These are phyloP conservation scores for Verticillium zaregamsianum DNA, from an alignment of 2,329 filamentous ascomycete genomes.

Conservation along the genomic window DNA sequence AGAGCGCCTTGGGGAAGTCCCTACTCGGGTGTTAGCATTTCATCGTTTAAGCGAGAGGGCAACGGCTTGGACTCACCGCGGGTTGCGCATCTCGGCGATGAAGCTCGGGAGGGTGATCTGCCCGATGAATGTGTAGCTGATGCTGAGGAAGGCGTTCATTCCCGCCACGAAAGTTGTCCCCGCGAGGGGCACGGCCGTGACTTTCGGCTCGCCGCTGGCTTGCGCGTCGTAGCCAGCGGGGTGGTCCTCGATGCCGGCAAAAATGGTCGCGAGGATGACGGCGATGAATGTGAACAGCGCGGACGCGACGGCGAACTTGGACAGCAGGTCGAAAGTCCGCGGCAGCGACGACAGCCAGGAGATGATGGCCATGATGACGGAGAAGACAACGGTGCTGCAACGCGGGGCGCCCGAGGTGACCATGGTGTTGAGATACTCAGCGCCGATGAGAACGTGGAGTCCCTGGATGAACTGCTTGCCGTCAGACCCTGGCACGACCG, in stretches of 20 bases:
- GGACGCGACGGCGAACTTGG: conserved; percentile 73
- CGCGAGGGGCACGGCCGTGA: conserved; percentile 61
- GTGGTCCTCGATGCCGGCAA: conserved; percentile 70
- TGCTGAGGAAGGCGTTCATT: conserved; percentile 89
- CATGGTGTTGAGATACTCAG: conserved; percentile 89
- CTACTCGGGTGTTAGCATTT: conserved; percentile 25
- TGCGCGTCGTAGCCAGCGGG: conserved; percentile 57
- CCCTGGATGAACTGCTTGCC: conserved; percentile 41
- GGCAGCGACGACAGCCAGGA: conserved; percentile 79
- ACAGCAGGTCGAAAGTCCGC: conserved; percentile 76
- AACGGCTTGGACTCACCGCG: conserved; percentile 28
- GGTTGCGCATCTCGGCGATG: conserved; percentile 86
- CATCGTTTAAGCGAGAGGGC: neutral
- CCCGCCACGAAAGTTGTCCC: conserved; percentile 77
- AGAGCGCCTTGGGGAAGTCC: conserved; percentile 91
- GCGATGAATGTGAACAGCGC: conserved; percentile 89
- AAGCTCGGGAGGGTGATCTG: conserved; percentile 93
- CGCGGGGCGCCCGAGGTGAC: conserved; percentile 59
- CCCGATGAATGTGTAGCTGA: conserved; percentile 93
- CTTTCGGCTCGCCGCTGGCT: conserved; percentile 57
- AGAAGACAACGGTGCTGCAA: conserved; percentile 76
- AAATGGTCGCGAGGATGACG: conserved; percentile 78
- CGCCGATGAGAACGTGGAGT: conserved; percentile 77
- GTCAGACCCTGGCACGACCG: neutral
- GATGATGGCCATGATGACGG: conserved; percentile 67